Evolutionary conservation across 2,329 filamentous ascomycete genomes (phyloP).

Genomic region (Esteya vermicola): DNA sequence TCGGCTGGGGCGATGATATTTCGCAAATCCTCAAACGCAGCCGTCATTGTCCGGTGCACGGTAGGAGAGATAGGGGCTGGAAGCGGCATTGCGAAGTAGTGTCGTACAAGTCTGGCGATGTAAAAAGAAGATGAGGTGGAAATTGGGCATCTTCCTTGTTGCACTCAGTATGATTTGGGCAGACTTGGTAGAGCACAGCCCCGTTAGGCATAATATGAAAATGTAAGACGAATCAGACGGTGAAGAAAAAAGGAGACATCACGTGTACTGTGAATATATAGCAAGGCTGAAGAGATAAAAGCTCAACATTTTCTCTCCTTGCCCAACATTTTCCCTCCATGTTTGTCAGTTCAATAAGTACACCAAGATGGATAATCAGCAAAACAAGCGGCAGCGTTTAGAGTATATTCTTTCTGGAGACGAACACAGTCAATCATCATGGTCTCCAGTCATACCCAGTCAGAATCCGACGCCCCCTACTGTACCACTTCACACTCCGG

Average conservation of each 20-base stretch:
- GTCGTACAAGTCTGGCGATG: no score
- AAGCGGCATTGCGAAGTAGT: slow-evolving; percentile 9
- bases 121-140: no score
- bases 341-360: no score
- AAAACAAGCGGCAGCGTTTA: not conserved
- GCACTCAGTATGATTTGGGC: no score
- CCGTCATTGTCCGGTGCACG: slow-evolving; percentile 7
- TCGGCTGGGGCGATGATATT: slow-evolving; percentile 8
- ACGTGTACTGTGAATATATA: no score
- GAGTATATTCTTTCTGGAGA: not conserved
- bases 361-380: not conserved
- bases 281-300: not conserved
- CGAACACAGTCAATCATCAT: not conserved
- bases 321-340: not conserved
- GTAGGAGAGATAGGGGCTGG: slow-evolving; percentile 2
- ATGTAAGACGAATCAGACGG: no score
- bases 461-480: no score
- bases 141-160: no score
- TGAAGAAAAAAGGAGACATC: no score
- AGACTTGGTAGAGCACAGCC: no score
- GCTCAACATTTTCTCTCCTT: not conserved
- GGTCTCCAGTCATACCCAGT: not conserved
- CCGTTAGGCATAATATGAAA: not conserved
- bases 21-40: slow-evolving; percentile 13
- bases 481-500: no score